Evolutionary conservation across 106 monocot genomes (phyloP).

Genomic region (Dactylorhiza incarnata): DNA sequence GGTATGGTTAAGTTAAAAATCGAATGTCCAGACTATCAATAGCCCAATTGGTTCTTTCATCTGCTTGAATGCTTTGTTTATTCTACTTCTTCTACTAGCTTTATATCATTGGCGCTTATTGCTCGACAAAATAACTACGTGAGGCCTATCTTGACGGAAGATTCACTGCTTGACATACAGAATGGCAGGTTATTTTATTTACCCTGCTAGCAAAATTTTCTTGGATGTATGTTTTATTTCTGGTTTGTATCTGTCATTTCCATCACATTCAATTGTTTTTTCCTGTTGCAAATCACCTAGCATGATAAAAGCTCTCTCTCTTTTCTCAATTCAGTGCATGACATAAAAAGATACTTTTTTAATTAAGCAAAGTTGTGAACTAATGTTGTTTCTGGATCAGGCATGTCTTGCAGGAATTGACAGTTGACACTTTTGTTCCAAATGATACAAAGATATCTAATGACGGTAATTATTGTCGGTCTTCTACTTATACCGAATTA

Average conservation of each 20-base stretch:
- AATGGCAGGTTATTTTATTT: conserved; percentile 70
- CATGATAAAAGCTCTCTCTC: too few relatives aligned
- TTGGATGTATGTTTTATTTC: neutral
- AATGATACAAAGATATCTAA: conserved; percentile 79
- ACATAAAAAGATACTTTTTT: neutral
- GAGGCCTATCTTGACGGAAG: conserved; percentile 77
- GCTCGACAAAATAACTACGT: conserved; percentile 92
- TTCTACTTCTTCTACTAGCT: conserved; percentile 22
- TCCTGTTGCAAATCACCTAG: too few relatives aligned
- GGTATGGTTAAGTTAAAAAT: conserved; percentile 28
- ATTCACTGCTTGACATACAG: conserved; percentile 69
- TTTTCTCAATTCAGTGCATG: neutral
- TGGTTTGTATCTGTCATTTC: neutral
- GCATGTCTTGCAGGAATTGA: conserved; percentile 99
- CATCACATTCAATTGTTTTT: too few relatives aligned
- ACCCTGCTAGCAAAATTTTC: neutral
- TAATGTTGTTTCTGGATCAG: conserved; percentile 26
- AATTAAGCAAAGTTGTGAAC: neutral
- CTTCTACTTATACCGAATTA: neutral
- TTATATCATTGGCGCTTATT: conserved; percentile 70
- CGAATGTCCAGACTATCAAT: neutral
- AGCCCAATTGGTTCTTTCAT: conserved; percentile 4
- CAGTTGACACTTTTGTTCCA: conserved; percentile 96
- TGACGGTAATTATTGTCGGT: conserved; percentile 35
- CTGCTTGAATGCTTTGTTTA: neutral